Conservation (phyloP, 2,329 filamentous ascomycete genomes). For the Penicillium verrucosum region DNA sequence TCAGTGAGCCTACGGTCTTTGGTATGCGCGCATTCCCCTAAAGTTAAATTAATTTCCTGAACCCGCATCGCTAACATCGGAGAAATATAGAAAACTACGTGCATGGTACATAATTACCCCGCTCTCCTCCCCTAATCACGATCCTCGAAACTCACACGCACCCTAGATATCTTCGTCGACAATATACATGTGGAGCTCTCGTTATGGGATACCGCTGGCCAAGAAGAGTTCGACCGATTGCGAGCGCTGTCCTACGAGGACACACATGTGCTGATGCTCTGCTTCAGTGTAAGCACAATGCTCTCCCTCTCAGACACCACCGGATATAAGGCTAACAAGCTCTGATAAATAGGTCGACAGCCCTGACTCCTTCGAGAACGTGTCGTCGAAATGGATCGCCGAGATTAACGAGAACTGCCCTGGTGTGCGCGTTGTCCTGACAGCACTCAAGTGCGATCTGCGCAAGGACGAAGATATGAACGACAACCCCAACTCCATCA, state of each 20-base stretch:
- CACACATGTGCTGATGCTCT: slow-evolving; percentile 97
- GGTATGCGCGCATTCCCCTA: slow-evolving; percentile 41
- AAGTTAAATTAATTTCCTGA: not conserved
- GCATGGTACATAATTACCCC: slow-evolving; percentile 61
- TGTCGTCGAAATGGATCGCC: slow-evolving; percentile 96
- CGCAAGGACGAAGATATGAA: slow-evolving; percentile 74
- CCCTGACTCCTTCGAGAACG: slow-evolving; percentile 94
- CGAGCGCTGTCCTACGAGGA: slow-evolving; percentile 96
- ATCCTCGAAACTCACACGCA: slow-evolving; percentile 21
- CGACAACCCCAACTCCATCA: slow-evolving; percentile 64
- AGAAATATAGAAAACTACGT: slow-evolving; percentile 79
- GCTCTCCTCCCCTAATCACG: not conserved
- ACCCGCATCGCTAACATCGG: slow-evolving; percentile 10
- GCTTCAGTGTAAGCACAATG: slow-evolving; percentile 68
- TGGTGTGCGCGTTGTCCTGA: slow-evolving; percentile 88
- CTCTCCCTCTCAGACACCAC: not conserved
- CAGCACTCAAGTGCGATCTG: slow-evolving; percentile 94
- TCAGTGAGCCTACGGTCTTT: slow-evolving; percentile 88
- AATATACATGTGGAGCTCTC: slow-evolving; percentile 95
- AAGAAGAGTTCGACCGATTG: slow-evolving; percentile 97
- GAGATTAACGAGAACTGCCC: slow-evolving; percentile 98
- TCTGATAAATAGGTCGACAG: slow-evolving; percentile 66
- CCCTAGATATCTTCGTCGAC: slow-evolving; percentile 91
- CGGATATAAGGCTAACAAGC: not conserved
- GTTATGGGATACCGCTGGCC: slow-evolving; percentile 96